These are phyloP conservation scores for Hyaloperonospora brassicae DNA, from an alignment of 352 stramenopile genomes.

Conservation along the genomic window DNA sequence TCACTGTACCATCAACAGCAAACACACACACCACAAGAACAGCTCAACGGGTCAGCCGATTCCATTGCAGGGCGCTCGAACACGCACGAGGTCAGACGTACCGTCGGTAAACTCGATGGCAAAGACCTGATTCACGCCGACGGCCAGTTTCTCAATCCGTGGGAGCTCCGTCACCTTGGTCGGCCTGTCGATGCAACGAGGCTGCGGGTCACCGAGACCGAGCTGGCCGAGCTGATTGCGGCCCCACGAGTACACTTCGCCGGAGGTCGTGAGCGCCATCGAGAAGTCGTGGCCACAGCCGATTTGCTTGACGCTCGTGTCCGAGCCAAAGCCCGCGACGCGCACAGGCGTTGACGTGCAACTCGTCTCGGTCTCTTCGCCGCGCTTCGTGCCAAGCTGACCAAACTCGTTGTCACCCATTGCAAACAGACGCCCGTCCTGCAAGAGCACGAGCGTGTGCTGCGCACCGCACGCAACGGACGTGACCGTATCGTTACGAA, in stretches of 20 bases:
- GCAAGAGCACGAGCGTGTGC: conserved; percentile 61
- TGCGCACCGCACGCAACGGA: conserved; percentile 59
- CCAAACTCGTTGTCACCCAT: conserved; percentile 74
- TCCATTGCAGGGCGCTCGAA: neutral
- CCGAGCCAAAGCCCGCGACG: conserved; percentile 16
- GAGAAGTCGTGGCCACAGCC: conserved; percentile 61
- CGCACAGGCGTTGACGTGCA: conserved; percentile 32
- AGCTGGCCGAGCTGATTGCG: conserved; percentile 62
- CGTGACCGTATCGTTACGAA: conserved; percentile 45
- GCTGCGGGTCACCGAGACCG: conserved; percentile 38
- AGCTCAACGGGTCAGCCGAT: neutral
- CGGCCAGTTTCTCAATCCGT: conserved; percentile 51
- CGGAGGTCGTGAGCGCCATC: conserved; percentile 38
- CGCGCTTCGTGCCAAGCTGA: conserved; percentile 41
- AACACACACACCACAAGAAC: neutral
- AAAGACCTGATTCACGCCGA: conserved; percentile 70
- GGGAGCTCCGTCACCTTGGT: conserved; percentile 50
- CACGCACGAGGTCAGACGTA: conserved; percentile 19
- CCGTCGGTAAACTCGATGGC: conserved; percentile 67
- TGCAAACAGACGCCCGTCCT: conserved; percentile 49
- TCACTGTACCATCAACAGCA: conserved; percentile 23
- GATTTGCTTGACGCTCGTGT: conserved; percentile 36
- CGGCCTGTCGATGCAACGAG: conserved; percentile 28
- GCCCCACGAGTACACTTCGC: conserved; percentile 69
- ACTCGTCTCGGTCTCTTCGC: conserved; percentile 26